These are phyloP conservation scores for Entoloma clypeatum DNA, from an alignment of 1,284 basidiomycete genomes.

Conservation along the genomic window DNA sequence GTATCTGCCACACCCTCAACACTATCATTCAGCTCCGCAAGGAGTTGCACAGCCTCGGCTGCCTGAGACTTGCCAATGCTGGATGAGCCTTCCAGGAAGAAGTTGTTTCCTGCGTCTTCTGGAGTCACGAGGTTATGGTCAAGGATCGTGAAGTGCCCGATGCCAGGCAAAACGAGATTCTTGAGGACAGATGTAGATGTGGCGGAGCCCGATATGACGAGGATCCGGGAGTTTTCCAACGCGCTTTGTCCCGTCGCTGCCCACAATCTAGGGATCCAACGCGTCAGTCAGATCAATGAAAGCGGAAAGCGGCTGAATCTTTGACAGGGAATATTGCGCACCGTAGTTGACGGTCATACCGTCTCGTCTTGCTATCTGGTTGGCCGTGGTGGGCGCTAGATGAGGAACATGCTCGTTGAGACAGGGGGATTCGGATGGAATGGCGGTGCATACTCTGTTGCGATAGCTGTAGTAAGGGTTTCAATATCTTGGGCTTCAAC, in stretches of 20 bases:
- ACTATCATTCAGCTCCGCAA: conserved; percentile 85
- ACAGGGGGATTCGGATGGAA: conserved; percentile 2
- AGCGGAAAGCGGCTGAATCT: neutral
- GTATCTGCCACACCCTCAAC: conserved; percentile 73
- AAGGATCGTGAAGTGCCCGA: conserved; percentile 88
- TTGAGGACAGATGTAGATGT: conserved; percentile 87
- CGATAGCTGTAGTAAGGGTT: conserved; percentile 43
- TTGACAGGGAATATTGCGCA: conserved; percentile 36
- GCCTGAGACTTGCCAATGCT: conserved; percentile 82
- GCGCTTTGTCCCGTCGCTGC: conserved; percentile 92
- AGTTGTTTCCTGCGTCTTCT: conserved; percentile 91
- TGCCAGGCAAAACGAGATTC: conserved; percentile 93
- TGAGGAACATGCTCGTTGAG: conserved; percentile 17
- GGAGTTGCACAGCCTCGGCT: conserved; percentile 71
- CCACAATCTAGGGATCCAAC: conserved; percentile 82
- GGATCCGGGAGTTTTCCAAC: conserved; percentile 80
- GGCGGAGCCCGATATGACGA: conserved; percentile 78
- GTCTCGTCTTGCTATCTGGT: conserved; percentile 82
- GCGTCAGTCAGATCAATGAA: neutral
- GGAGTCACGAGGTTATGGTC: conserved; percentile 61
- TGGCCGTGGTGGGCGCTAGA: conserved; percentile 27
- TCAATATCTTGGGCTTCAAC: conserved; percentile 50
- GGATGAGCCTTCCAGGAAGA: conserved; percentile 79
- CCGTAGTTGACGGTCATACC: conserved; percentile 92
- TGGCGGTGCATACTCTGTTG: conserved; percentile 34